Evolutionary conservation across 352 stramenopile genomes (phyloP).

Genomic region (Pythium utonaiense): DNA sequence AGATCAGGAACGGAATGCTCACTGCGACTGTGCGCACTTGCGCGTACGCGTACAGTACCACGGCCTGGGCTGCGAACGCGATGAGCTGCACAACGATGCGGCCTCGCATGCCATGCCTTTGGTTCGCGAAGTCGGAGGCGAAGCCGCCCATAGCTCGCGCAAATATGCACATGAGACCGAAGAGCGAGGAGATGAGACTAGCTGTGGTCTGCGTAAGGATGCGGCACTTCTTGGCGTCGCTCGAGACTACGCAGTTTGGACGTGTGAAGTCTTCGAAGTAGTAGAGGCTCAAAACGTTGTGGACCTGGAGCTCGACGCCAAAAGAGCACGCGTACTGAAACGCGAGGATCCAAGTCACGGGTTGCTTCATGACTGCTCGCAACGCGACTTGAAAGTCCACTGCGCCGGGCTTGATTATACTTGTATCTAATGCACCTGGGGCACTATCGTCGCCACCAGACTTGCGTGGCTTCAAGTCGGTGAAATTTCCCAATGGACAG

Average conservation of each 20-base stretch:
- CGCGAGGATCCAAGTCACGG: constrained; percentile 92
- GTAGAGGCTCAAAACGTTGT: constrained; percentile 94
- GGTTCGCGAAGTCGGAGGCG: constrained; percentile 84
- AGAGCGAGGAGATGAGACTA: constrained; percentile 87
- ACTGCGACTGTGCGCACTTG: constrained; percentile 26
- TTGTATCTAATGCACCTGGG: not conserved
- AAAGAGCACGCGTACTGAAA: constrained; percentile 93
- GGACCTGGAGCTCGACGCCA: constrained; percentile 95
- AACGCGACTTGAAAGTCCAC: constrained; percentile 28
- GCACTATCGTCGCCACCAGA: constrained; percentile 13
- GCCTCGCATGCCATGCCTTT: constrained; percentile 84
- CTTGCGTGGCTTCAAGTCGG: constrained; percentile 77
- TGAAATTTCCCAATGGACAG: constrained; percentile 91
- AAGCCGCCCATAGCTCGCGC: constrained; percentile 86
- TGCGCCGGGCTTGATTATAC: constrained; percentile 19
- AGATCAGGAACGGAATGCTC: constrained; percentile 76
- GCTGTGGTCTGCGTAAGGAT: constrained; percentile 56
- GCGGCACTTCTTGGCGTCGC: constrained; percentile 34
- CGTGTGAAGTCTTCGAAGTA: constrained; percentile 92
- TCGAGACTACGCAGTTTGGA: no score
- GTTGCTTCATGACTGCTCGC: constrained; percentile 64
- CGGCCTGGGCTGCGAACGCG: constrained; percentile 71
- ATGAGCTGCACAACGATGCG: constrained; percentile 84
- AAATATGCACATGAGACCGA: constrained; percentile 95
- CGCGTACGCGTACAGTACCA: constrained; percentile 83